Evolutionary conservation across 2,329 filamentous ascomycete species (phyloP).

Genomic region (Neonectria sp.): DNA sequence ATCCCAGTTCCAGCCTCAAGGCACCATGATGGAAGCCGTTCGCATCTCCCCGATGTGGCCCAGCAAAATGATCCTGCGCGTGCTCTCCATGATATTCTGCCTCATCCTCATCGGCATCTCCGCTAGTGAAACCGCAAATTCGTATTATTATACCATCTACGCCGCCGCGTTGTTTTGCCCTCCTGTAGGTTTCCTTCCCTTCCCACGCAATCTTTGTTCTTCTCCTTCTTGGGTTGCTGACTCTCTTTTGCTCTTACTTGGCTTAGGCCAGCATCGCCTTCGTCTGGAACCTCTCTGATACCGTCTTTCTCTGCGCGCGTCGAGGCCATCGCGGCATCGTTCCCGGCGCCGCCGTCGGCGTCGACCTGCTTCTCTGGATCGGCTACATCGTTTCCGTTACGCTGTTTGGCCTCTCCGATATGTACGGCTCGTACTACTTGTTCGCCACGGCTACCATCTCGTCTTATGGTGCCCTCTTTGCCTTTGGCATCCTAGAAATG

Average conservation of each 20-base stretch:
- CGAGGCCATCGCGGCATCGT: constrained; percentile 30
- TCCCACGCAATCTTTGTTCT: background rate
- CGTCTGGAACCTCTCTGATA: constrained; percentile 31
- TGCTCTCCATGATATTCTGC: constrained; percentile 17
- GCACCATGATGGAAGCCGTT: background rate
- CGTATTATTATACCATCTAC: too few species aligned
- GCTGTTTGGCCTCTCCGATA: constrained; percentile 1
- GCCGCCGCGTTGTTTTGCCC: background rate
- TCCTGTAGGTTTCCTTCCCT: constrained; percentile 11
- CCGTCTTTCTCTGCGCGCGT: constrained; percentile 29
- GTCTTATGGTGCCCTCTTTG: constrained; percentile 10
- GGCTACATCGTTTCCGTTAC: constrained; percentile 16
- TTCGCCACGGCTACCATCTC: background rate
- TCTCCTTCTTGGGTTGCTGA: background rate
- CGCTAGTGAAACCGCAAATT: background rate
- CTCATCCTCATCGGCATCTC: constrained; percentile 22
- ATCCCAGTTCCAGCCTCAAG: constrained; percentile 2
- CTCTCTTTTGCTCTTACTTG: background rate
- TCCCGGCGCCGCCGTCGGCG: constrained; percentile 30
- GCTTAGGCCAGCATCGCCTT: constrained; percentile 24
- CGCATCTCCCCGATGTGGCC: constrained; percentile 25
- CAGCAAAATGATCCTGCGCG: constrained; percentile 21
- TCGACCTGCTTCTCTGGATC: constrained; percentile 37
- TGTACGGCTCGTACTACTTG: background rate
- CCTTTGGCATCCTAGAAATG: constrained; percentile 22